Evolutionary conservation across 805 yeast genomes (phyloP).

Genomic region (Millerozyma acaciae): DNA sequence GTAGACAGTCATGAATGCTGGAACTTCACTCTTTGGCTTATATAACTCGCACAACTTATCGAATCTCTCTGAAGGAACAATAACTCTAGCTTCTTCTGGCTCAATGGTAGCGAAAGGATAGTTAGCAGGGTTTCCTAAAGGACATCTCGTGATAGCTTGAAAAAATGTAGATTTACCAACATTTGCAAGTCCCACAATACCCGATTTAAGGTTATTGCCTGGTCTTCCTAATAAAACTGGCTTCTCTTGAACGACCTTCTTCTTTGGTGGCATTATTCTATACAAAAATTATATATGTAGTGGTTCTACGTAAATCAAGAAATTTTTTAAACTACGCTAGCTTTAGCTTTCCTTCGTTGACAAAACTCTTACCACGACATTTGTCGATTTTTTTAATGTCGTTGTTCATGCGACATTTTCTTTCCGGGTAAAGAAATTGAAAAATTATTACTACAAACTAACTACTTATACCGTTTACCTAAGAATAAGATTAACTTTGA

Average conservation of each 20-base stretch:
- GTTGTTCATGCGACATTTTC: conserved; percentile 5
- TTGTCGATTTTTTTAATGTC: conserved; percentile 1
- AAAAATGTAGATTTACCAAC: conserved; percentile 56
- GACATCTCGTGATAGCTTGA: conserved; percentile 92
- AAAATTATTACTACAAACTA: no score
- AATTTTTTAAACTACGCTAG: no score
- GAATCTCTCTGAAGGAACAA: conserved; percentile 87
- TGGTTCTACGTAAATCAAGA: not conserved
- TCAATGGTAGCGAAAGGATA: conserved; percentile 98
- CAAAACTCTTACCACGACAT: conserved; percentile 6
- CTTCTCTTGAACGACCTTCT: conserved; percentile 58
- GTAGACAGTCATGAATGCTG: conserved; percentile 87
- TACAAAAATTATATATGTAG: conserved; percentile 1
- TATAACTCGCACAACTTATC: conserved; percentile 72
- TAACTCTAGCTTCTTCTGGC: conserved; percentile 96
- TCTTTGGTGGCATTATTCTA: conserved; percentile 68
- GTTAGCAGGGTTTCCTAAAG: conserved; percentile 94
- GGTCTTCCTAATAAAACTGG: conserved; percentile 82
- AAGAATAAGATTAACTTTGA: no score
- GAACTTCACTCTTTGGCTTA: conserved; percentile 80
- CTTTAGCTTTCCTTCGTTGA: no score
- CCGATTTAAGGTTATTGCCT: conserved; percentile 30
- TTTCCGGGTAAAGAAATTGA: conserved; percentile 5
- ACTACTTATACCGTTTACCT: no score
- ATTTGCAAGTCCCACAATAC: conserved; percentile 62